Evolutionary conservation across 306 rosid species (phyloP).

Genomic region (Lablab purpureus): DNA sequence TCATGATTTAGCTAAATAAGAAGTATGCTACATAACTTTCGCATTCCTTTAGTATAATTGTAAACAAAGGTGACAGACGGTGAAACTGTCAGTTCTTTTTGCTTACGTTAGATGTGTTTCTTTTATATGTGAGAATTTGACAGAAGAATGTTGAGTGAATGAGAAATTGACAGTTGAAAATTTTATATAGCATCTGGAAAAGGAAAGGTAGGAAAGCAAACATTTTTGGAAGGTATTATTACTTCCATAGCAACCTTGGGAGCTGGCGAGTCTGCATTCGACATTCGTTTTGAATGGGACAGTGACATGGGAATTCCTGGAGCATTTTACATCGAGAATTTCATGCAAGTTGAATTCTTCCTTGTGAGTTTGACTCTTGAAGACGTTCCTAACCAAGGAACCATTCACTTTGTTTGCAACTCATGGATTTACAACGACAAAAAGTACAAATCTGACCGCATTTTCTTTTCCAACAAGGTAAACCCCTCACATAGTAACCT

Average conservation of each 20-base stretch:
- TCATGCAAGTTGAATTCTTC: slow-evolving; percentile 62
- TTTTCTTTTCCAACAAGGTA: slow-evolving; percentile 80
- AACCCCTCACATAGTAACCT: too few relatives aligned
- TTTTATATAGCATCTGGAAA: slow-evolving; percentile 52
- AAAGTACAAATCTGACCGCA: slow-evolving; percentile 48
- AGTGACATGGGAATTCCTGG: slow-evolving; percentile 63
- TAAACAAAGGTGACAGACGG: neutral
- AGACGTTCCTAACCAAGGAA: slow-evolving; percentile 57
- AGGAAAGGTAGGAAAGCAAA: slow-evolving; percentile 69
- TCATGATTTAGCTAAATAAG: too few relatives aligned
- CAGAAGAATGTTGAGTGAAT: neutral
- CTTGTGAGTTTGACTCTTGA: slow-evolving; percentile 69
- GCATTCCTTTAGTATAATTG: neutral
- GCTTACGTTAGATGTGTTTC: too few relatives aligned
- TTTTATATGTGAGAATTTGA: neutral
- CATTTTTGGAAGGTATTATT: slow-evolving; percentile 63
- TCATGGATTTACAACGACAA: slow-evolving; percentile 71
- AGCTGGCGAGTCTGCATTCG: slow-evolving; percentile 54
- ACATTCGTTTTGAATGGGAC: slow-evolving; percentile 62
- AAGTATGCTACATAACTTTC: too few relatives aligned
- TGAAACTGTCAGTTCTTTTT: too few relatives aligned
- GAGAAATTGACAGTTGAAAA: neutral
- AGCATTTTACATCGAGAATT: slow-evolving; percentile 62
- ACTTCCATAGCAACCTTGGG: slow-evolving; percentile 53
- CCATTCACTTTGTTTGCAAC: slow-evolving; percentile 65